Base-by-base conservation (phyloP, 176 grass and related monocot genomes). In the Oryza brachyantha region DNA sequence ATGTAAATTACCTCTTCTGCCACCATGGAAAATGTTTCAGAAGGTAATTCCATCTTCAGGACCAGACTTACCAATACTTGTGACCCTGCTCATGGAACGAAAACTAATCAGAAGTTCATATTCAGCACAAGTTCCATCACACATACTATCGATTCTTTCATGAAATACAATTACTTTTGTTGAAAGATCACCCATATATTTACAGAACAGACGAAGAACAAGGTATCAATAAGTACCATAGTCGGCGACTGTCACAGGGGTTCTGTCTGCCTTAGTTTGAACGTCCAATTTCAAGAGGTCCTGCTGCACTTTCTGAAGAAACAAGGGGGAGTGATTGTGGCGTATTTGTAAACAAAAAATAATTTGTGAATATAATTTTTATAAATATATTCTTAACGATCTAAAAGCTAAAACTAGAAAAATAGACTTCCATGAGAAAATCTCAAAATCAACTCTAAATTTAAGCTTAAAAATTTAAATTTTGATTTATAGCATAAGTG, bases 221-320 rank as follows among this genome's bases (percentile, higher is more conserved):
- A 55, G 9, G 17, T 11, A 75, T 62, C 43, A 48, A 27, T 36
- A 83, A 27, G 26, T 90, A 94, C 95, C 95, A 81, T 98, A 98
- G 81, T 98, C 95, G 10, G 95, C 95, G 26, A 98, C 92, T 9
- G 95, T 98, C 3, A 98, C 92, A 29, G 95, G 95, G 34, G 83
- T 98, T 77, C 85, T 92, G 75, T 98, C 95, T 1, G 90, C 68
- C 78, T 98, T 98, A 31, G 95, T 90, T 36, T 98, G 92, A 59
- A 94, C 45, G 55, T 92, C 90, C 32, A 92, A 94, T 68, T 94
- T 81, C 74, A 81, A 79, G 58, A 98, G 86, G 54, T 90, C 83
- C 64, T 86, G 87, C 64, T 98, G 95, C 35, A 98, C 92, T 27
- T 25, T 35, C 95, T 98, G 87, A 12, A 74, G 29, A 72, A 37